A percentile compares a stretch with the other conserved stretches of the same genome.
Conservation (phyloP, 148 eudicot genomes). For the Diospyros lotus region DNA sequence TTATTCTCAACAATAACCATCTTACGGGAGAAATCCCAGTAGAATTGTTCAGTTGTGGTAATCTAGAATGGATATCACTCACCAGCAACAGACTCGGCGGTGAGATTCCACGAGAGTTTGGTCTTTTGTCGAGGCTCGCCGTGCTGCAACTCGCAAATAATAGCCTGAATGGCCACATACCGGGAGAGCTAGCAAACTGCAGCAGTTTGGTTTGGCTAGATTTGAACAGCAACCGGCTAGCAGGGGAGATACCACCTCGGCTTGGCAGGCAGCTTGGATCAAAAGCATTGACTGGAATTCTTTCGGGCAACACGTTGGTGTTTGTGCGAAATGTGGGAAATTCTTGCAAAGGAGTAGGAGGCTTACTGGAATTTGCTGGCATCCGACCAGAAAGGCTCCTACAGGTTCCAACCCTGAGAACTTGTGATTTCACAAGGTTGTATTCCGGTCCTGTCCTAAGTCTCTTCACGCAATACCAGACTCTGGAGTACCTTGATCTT, state of each 20-base stretch:
- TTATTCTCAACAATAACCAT: slow-evolving; percentile 74
- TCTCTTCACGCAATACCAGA: slow-evolving; percentile 79
- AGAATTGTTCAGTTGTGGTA: slow-evolving; percentile 58
- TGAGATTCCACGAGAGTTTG: slow-evolving; percentile 63
- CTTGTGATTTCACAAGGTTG: slow-evolving; percentile 79
- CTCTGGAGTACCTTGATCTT: slow-evolving; percentile 89
- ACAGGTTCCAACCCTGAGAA: slow-evolving; percentile 71
- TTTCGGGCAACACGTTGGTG: slow-evolving; percentile 77
- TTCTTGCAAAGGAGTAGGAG: slow-evolving; percentile 91
- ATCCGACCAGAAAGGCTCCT: slow-evolving; percentile 78
- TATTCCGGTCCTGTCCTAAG: slow-evolving; percentile 89
- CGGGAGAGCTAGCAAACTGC: slow-evolving; percentile 57
- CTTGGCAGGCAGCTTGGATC: slow-evolving; percentile 83
- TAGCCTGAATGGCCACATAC: slow-evolving; percentile 69
- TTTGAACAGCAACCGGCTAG: slow-evolving; percentile 68
- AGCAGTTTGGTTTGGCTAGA: slow-evolving; percentile 93
- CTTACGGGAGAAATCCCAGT: slow-evolving; percentile 68
- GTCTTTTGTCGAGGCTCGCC: slow-evolving; percentile 60
- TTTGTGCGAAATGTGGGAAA: slow-evolving; percentile 94
- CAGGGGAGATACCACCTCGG: slow-evolving; percentile 81
- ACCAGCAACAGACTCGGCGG: slow-evolving; percentile 72
- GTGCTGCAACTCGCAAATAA: slow-evolving; percentile 84
- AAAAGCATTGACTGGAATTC: slow-evolving; percentile 66
- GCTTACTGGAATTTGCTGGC: slow-evolving; percentile 84
- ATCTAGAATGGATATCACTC: slow-evolving; percentile 86